Conservation (phyloP, 768 basidiomycete genomes). For the Termitomyces sp. region DNA sequence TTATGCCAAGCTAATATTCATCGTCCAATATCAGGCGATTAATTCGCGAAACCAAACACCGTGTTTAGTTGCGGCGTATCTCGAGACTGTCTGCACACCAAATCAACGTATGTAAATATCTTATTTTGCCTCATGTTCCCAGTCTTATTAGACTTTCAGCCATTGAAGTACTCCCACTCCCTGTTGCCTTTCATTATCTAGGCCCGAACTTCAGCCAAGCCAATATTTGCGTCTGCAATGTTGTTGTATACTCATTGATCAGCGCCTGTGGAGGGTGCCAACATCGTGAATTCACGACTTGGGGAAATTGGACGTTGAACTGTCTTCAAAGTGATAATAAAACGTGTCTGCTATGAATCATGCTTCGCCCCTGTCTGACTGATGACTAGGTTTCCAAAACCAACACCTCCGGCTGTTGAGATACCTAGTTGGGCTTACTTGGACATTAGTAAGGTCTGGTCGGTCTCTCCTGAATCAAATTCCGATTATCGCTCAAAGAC, state of each 20-base stretch:
- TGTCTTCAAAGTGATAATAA: conserved; percentile 27
- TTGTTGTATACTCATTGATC: conserved; percentile 50
- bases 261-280: conserved; percentile 61
- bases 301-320: conserved; percentile 29
- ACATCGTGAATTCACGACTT: conserved; percentile 32
- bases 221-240: conserved; percentile 46
- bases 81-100: conserved; percentile 35
- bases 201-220: conserved; percentile 31
- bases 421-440: conserved; percentile 57
- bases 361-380: background rate
- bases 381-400: conserved; percentile 34
- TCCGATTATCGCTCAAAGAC: background rate
- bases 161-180: conserved; percentile 31
- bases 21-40: conserved; percentile 21
- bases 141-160: conserved; percentile 21
- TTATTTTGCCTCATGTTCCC: background rate
- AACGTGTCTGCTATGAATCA: conserved; percentile 15
- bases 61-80: conserved; percentile 42
- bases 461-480: background rate
- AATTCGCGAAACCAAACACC: conserved; percentile 42
- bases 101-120: conserved; percentile 21
- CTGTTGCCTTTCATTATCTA: conserved; percentile 31
- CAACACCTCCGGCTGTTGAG: conserved; percentile 33
- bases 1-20: background rate
- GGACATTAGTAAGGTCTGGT: conserved; percentile 35